Evolutionary conservation across 2,329 filamentous ascomycete species (phyloP), one percentile per base, ranked within the genome.

Genomic region (Aspergillus ruber): DNA sequence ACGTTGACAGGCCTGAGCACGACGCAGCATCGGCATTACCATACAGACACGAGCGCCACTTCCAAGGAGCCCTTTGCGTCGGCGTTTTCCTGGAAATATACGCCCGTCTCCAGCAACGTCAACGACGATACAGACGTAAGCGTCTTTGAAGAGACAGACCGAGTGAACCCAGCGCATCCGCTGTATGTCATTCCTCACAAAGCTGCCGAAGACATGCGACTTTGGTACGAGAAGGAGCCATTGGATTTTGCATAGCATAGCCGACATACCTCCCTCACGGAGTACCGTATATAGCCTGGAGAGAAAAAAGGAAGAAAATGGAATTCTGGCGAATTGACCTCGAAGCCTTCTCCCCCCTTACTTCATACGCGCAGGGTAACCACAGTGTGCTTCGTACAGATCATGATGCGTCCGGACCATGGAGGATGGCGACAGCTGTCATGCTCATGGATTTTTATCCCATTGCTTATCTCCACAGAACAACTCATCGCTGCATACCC

Each of bases 1-100:
- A 88, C 90, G 25, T 79, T 97, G 17, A 84, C 86, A 18, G 91
- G 91, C 4, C 75, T 97, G 56, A 93, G 88, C 66, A 85, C 84
- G 45, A 85, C 85, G 20, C 88, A 95, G 70, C 81, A 95, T 66
- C 62, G 69, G 35, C 80, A 79, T 55, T 68, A 67, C 33, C 78
- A 77, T 54, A 70, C 69, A 18, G 55, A 61, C 46, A 48, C 52
- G 4, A 63, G 67, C 40, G 57, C 63, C 21, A 64, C 66, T 27
- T 57, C 60, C 3, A 55, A 56, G 25, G 53, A 55, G 13, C 52
- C 52, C 5, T 69, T 72, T 44, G 51, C 63, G 20, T 65, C 64
- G 13, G 64, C 66, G 36, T 68, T 72, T 54, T 61, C 65, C 45
- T 70, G 67, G 69, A 59, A 57, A 45, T 67, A 62, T 63, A 63